Percentiles rank a stretch among this genome's conserved stretches.
These are phyloP conservation scores for Tetrastigma voinierianum DNA, from an alignment of 164 flowering plant species.

Conservation along the genomic window DNA sequence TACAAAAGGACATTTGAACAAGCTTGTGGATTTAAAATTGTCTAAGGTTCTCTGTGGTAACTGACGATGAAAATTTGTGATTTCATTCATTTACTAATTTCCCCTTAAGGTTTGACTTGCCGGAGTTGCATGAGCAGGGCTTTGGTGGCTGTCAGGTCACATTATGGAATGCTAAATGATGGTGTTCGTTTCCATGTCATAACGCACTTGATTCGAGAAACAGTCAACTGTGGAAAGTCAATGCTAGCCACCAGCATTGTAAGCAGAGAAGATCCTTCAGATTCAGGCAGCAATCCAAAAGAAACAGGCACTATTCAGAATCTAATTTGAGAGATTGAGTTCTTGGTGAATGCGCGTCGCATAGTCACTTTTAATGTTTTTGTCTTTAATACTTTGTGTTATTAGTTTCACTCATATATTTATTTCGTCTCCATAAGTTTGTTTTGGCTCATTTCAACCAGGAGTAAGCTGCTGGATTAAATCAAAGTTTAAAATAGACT, in stretches of 20 bases:
- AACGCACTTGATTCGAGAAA: slow-evolving; percentile 86
- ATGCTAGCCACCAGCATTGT: slow-evolving; percentile 71
- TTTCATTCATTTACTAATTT: background rate
- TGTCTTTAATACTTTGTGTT: background rate
- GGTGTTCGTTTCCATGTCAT: slow-evolving; percentile 92
- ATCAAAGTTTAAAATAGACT: no score
- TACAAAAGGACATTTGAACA: background rate
- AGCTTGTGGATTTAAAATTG: background rate
- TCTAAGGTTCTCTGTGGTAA: background rate
- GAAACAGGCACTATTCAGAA: slow-evolving; percentile 62
- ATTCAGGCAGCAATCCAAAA: slow-evolving; percentile 46
- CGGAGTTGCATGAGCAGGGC: slow-evolving; percentile 47
- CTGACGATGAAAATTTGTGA: background rate
- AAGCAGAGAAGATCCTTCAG: slow-evolving; percentile 62
- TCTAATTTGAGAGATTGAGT: slow-evolving; percentile 84
- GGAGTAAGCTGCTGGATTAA: no score
- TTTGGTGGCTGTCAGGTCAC: slow-evolving; percentile 70
- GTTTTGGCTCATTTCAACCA: no score
- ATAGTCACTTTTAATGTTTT: slow-evolving; percentile 2
- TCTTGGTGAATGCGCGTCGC: slow-evolving; percentile 65
- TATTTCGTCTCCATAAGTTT: no score
- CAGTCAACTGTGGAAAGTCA: slow-evolving; percentile 81
- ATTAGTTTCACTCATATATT: background rate
- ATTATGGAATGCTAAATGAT: slow-evolving; percentile 77
- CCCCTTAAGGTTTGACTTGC: slow-evolving; percentile 8